Percentiles rank a stretch among this genome's conserved stretches.
These are phyloP conservation scores for Metschnikowia peoriensis DNA, from an alignment of 805 yeast species.

Conservation along the genomic window DNA sequence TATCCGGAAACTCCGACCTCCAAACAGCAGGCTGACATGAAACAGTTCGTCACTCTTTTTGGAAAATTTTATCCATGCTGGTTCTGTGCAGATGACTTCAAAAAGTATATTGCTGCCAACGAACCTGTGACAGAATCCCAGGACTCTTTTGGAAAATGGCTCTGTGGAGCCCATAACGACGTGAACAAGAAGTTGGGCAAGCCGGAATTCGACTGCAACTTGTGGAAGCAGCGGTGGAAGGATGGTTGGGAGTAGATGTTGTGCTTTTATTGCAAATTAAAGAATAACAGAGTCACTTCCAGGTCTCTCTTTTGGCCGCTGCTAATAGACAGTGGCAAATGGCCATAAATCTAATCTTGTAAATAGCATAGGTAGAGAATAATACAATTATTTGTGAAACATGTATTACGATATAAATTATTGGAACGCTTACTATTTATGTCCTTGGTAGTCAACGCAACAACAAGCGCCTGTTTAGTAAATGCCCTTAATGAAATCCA, in stretches of 20 bases:
- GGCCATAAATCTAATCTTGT: not conserved
- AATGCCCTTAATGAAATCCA: conserved; percentile 29
- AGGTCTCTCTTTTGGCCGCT: not conserved
- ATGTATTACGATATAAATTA: too few species aligned
- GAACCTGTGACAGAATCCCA: conserved; percentile 62
- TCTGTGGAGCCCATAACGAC: conserved; percentile 91
- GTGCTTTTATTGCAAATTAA: not conserved
- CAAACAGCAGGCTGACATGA: conserved; percentile 68
- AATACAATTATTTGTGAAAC: too few species aligned
- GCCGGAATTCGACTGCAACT: conserved; percentile 77
- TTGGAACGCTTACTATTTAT: too few species aligned
- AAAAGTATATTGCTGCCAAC: conserved; percentile 50
- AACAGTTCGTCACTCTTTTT: conserved; percentile 64
- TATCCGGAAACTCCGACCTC: conserved; percentile 71
- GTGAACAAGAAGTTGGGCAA: conserved; percentile 89
- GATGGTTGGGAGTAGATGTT: conserved; percentile 78
- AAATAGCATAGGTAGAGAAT: not conserved
- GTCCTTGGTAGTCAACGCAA: too few species aligned
- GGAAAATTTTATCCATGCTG: conserved; percentile 89
- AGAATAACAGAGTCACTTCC: too few species aligned
- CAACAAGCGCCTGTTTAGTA: conserved; percentile 6
- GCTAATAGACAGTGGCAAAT: not conserved
- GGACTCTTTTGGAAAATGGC: conserved; percentile 84
- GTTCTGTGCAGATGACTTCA: conserved; percentile 88
- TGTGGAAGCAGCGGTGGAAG: conserved; percentile 93